Base-by-base conservation (phyloP, 2,329 filamentous ascomycete genomes). In the Arthroderma sp. region DNA sequence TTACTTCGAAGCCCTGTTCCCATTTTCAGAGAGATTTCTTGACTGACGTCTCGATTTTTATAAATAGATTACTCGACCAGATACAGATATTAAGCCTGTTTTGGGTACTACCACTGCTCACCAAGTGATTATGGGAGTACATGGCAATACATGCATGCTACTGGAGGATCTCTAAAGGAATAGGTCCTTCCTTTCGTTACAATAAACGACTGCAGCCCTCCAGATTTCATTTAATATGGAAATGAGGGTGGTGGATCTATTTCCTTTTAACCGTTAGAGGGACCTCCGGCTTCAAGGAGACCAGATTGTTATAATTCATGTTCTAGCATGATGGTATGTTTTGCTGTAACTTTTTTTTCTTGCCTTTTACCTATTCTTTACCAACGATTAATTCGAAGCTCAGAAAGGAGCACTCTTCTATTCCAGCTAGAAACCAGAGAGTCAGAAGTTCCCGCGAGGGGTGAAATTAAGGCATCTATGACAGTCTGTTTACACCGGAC, bases 51-150 rank as follows among this genome's bases (percentile, higher is more conserved):
- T 52, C 25, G 33, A 17, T 17, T 52, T 56, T 64, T 55, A 61
- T 49, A 33, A 2, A 28, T 54, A 74, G 73, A 79, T 68, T 86
- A 86, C 66, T 85, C 82, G 37, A 87, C 84, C 1, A 77, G 84
- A 66, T 87, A 86, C 66, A 75, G 84, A 58, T 87, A 87, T 68
- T 87, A 59, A 54, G 23, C 28, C 9, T n/a, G 8, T n/a, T 51
- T 21, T 2, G 25, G n/a, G n/a, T n/a, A n/a, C n/a, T 15, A 25
- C 8, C 9, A 13, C n/a, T 21, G 39, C 15, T 13, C 11, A 23
- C 11, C 2, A 21, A 47, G 21, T 49, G 21, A 28, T 49, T 21
- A 8, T 15, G 25, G 9, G 25, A 33, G 17, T 51, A 33, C 25
- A 51, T 4, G 15, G 11, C 13, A 15, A 17, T 8, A 33, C 19